These are phyloP conservation scores for Hypoxylon fragiforme DNA, from an alignment of 495 filamentous ascomycete species.

Conservation along the genomic window DNA sequence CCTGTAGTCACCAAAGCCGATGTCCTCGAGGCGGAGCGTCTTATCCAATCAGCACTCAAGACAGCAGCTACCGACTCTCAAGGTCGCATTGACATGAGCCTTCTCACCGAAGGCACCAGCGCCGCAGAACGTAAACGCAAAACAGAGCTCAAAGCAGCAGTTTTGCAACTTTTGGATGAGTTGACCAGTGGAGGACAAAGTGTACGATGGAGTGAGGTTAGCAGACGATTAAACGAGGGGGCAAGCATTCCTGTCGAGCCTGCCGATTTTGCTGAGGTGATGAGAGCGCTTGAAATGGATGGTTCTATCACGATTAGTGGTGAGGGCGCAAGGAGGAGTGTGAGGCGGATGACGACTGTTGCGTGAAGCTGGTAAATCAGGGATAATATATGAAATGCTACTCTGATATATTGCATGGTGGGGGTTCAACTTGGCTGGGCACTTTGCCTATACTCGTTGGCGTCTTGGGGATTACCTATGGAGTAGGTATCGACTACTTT, in stretches of 20 bases:
- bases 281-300: slow-evolving; percentile 80
- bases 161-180: slow-evolving; percentile 76
- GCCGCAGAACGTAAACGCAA: slow-evolving; percentile 78
- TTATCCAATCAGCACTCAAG: slow-evolving; percentile 95
- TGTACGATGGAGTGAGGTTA: slow-evolving; percentile 78
- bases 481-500: slow-evolving; percentile 18
- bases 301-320: slow-evolving; percentile 79
- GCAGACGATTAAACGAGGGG: slow-evolving; percentile 71
- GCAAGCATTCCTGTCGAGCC: slow-evolving; percentile 73
- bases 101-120: slow-evolving; percentile 89
- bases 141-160: slow-evolving; percentile 80
- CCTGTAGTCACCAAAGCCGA: slow-evolving; percentile 74
- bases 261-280: slow-evolving; percentile 77
- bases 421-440: slow-evolving; percentile 2
- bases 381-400: not conserved
- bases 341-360: slow-evolving; percentile 70
- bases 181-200: slow-evolving; percentile 66
- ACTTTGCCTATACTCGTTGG: slow-evolving; percentile 4
- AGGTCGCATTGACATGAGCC: slow-evolving; percentile 93
- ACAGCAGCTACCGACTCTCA: slow-evolving; percentile 93
- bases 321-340: slow-evolving; percentile 79
- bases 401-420: too few relatives aligned
- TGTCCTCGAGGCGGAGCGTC: slow-evolving; percentile 85
- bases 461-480: slow-evolving; percentile 13
- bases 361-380: slow-evolving; percentile 28